Evolutionary conservation across 2,329 filamentous ascomycete species (phyloP).

Genomic region (Amesomyces nigricolor): DNA sequence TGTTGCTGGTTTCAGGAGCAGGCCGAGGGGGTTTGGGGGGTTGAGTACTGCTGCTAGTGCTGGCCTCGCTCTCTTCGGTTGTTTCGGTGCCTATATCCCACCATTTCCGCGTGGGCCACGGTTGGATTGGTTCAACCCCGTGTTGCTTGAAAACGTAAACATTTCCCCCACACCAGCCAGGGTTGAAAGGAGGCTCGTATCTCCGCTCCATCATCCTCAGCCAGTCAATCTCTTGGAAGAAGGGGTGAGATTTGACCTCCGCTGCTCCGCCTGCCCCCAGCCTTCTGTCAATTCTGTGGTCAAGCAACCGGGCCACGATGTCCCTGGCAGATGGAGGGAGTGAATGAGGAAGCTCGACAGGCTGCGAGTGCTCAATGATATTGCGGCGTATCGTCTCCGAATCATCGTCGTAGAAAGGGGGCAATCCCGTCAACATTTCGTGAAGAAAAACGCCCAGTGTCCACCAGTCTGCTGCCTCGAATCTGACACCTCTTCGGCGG

Average conservation of each 20-base stretch:
- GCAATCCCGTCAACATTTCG: constrained; percentile 2
- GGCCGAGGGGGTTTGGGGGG: too few species aligned
- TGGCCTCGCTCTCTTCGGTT: too few species aligned
- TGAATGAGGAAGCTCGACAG: background rate
- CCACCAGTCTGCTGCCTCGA: background rate
- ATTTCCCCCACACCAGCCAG: background rate
- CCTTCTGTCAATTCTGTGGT: background rate
- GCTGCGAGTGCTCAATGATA: background rate
- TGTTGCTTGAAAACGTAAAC: background rate
- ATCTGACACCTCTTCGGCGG: too few species aligned
- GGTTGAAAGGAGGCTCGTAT: background rate
- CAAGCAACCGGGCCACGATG: background rate
- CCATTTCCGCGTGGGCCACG: too few species aligned
- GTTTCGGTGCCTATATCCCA: too few species aligned
- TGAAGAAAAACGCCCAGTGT: background rate
- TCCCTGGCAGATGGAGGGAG: background rate
- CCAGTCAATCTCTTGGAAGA: background rate
- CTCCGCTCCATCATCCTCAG: background rate
- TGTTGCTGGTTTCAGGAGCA: too few species aligned
- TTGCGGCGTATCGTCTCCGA: background rate
- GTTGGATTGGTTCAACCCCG: too few species aligned
- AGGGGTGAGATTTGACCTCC: background rate
- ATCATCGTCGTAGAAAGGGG: background rate
- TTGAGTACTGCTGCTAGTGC: too few species aligned
- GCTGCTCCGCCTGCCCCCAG: background rate